Evolutionary conservation across 345 rosid genomes (phyloP).

Genomic region (Eucalyptus polyanthemos): DNA sequence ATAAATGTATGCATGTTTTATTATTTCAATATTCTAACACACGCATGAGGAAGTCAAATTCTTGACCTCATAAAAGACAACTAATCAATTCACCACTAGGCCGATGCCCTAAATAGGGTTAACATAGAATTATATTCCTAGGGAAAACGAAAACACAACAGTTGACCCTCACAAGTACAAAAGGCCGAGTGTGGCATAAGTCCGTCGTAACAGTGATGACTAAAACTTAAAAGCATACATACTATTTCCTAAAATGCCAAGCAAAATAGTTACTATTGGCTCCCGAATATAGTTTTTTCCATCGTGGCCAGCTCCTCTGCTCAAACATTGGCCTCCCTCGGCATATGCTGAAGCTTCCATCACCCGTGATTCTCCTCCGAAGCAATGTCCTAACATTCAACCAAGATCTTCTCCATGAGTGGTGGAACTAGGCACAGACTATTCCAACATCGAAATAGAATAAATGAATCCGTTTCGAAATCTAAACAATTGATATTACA

Average conservation of each 20-base stretch:
- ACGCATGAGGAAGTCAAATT: background rate
- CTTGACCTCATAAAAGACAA: background rate
- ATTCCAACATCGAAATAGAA: no score
- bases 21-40: no score
- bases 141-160: fast-evolving
- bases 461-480: background rate
- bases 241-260: no score
- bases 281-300: no score
- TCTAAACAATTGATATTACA: background rate
- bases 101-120: background rate
- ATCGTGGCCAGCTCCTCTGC: no score
- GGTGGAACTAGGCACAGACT: no score
- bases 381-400: background rate
- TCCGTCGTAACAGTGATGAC: no score
- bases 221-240: no score
- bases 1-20: fast-evolving
- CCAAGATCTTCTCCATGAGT: background rate
- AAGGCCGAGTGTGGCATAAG: no score
- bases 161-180: no score
- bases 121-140: background rate
- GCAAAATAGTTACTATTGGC: no score
- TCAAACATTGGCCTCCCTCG: no score
- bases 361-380: background rate
- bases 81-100: background rate
- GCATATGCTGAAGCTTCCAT: background rate